phyloP scores from a whole-genome alignment of 345 rosid genomes.

The Noccaea caerulescens region DNA sequence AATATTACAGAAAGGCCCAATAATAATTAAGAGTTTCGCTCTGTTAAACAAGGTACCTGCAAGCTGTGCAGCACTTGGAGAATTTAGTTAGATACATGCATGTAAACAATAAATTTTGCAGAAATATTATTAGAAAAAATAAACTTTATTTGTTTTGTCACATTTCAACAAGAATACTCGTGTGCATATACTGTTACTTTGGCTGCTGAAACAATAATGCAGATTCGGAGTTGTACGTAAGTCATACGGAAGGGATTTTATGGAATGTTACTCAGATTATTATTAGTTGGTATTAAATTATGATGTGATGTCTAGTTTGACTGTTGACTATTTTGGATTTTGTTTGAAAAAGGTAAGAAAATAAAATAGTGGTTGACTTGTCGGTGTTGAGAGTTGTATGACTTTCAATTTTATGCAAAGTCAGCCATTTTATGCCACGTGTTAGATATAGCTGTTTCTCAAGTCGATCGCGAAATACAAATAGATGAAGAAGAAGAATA shows the following conservation, averaged over 20 bases:
- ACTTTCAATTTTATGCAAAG: background rate
- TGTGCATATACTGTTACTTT: slow-evolving; percentile 34
- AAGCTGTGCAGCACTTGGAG: background rate
- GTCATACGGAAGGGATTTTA: slow-evolving; percentile 16
- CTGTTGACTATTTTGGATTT: slow-evolving; percentile 26
- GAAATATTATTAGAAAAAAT: background rate
- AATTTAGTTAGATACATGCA: background rate
- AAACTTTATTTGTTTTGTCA: background rate
- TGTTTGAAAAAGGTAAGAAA: slow-evolving; percentile 4
- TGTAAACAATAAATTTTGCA: background rate
- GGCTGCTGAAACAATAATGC: slow-evolving; percentile 30
- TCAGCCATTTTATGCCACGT: slow-evolving; percentile 36
- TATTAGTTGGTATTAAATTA: background rate
- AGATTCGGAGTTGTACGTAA: slow-evolving; percentile 13
- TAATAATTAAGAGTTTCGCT: background rate
- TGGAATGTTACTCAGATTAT: slow-evolving; percentile 13
- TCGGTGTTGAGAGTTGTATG: slow-evolving; percentile 29
- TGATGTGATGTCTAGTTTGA: slow-evolving; percentile 38
- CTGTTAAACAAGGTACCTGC: background rate
- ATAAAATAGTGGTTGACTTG: slow-evolving; percentile 35
- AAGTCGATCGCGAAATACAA: slow-evolving; percentile 21
- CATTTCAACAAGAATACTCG: slow-evolving; percentile 3
- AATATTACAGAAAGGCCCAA: background rate
- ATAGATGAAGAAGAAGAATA: background rate
- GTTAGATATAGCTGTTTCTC: background rate